Percentiles rank a stretch among this genome's conserved stretches.
These are phyloP conservation scores for Apiospora rasikravindrae DNA, from an alignment of 2,329 filamentous ascomycete genomes.

Conservation along the genomic window DNA sequence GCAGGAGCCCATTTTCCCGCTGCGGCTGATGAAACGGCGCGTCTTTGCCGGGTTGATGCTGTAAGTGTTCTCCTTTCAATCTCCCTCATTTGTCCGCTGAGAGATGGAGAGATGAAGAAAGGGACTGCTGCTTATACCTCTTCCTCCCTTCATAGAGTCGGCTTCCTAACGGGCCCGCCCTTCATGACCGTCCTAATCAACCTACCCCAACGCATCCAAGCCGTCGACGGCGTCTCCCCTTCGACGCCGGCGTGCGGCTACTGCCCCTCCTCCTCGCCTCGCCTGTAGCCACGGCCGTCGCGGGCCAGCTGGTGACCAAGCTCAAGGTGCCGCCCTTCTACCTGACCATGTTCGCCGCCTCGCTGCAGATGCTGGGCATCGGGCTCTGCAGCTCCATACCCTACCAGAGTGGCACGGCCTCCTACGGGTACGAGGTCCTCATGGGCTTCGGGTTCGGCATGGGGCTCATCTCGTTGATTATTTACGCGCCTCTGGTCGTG, in stretches of 20 bases:
- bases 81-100: too few species aligned
- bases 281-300: conserved; percentile 37
- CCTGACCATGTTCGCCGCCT: conserved; percentile 34
- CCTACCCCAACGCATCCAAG: conserved; percentile 43
- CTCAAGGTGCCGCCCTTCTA: conserved; percentile 39
- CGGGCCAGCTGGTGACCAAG: conserved; percentile 36
- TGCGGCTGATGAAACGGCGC: conserved; percentile 38
- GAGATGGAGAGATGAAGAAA: too few species aligned
- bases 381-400: conserved; percentile 38
- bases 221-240: conserved; percentile 38
- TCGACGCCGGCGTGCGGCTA: conserved; percentile 40
- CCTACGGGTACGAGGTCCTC: conserved; percentile 42
- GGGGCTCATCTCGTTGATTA: conserved; percentile 37
- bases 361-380: conserved; percentile 41
- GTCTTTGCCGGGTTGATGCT: conserved; percentile 39
- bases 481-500: conserved; percentile 39
- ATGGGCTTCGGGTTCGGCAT: conserved; percentile 46
- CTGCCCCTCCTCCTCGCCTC: conserved; percentile 41
- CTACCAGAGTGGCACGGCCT: conserved; percentile 23
- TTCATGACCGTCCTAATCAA: conserved; percentile 43
- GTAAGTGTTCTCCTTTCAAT: conserved; percentile 27
- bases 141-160: conserved; percentile 27
- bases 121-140: not conserved
- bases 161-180: conserved; percentile 40
- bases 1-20: conserved; percentile 44